Percentiles rank a stretch among this genome's conserved stretches.
These are phyloP conservation scores for Boletus tylopilopsis DNA, from an alignment of 768 basidiomycete genomes.

Conservation along the genomic window DNA sequence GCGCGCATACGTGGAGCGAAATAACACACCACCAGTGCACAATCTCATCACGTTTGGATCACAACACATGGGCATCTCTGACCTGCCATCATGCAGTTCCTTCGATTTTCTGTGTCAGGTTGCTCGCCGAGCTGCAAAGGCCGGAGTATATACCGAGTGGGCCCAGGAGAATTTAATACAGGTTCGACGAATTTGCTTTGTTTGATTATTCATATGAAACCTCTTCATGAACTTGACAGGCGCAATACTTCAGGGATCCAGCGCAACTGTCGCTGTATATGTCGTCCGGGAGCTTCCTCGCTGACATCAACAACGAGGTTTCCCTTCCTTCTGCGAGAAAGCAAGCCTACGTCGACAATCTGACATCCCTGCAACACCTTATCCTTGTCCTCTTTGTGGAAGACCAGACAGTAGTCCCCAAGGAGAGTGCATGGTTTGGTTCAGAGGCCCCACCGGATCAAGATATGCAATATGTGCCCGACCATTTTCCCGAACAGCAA, in stretches of 20 bases:
- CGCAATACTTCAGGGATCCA: constrained; percentile 85
- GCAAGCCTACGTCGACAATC: constrained; percentile 53
- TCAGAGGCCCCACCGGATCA: constrained; percentile 50
- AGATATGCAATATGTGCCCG: constrained; percentile 11
- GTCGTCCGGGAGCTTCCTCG: constrained; percentile 58
- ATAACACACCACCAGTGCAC: constrained; percentile 67
- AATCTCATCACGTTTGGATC: constrained; percentile 88
- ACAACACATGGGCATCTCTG: constrained; percentile 83
- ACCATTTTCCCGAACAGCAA: constrained; percentile 11
- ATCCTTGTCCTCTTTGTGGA: constrained; percentile 70
- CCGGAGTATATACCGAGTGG: constrained; percentile 70
- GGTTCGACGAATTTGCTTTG: constrained; percentile 34
- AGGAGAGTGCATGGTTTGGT: constrained; percentile 86
- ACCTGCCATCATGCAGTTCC: constrained; percentile 61
- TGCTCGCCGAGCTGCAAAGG: constrained; percentile 56
- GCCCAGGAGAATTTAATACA: constrained; percentile 74
- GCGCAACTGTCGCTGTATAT: constrained; percentile 56
- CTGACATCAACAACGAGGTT: constrained; percentile 75
- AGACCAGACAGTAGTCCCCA: constrained; percentile 78
- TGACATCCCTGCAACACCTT: constrained; percentile 60
- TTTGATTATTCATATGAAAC: not conserved
- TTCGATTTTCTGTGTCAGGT: constrained; percentile 69
- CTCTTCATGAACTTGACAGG: constrained; percentile 38
- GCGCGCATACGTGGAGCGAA: constrained; percentile 76
- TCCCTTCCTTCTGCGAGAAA: constrained; percentile 47